A percentile compares a stretch with the other conserved stretches of the same genome.
phyloP scores from a whole-genome alignment of 768 basidiomycete genomes.

The Boletus coccyginus region DNA sequence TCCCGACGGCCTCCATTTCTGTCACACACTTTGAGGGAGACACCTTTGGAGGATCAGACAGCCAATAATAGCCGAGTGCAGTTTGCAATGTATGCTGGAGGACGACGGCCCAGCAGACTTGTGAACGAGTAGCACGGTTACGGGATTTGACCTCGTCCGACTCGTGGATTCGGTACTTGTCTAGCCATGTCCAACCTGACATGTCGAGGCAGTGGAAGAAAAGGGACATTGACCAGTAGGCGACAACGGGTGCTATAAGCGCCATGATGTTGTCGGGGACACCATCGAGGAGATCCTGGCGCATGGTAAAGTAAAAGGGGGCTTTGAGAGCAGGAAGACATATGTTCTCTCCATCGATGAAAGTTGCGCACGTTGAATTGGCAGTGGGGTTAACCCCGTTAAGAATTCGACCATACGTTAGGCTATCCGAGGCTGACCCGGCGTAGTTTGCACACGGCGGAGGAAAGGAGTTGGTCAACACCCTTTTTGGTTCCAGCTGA shows the following conservation, averaged over 20 bases:
- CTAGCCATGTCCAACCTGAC: conserved; percentile 73
- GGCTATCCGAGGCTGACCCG: background rate
- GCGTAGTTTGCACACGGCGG: background rate
- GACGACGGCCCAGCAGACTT: conserved; percentile 81
- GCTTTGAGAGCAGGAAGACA: conserved; percentile 34
- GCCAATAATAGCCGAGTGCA: conserved; percentile 62
- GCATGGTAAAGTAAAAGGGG: conserved; percentile 57
- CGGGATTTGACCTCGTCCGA: conserved; percentile 70
- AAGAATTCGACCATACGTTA: conserved; percentile 16
- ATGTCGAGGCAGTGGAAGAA: conserved; percentile 82
- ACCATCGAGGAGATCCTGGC: conserved; percentile 46
- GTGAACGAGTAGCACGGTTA: conserved; percentile 67
- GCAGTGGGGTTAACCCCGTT: conserved; percentile 16
- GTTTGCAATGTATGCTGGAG: conserved; percentile 89
- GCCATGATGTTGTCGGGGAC: conserved; percentile 73
- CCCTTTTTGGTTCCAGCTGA: too few species aligned
- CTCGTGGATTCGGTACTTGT: conserved; percentile 86
- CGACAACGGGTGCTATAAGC: conserved; percentile 69
- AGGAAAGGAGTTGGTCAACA: background rate
- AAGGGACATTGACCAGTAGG: conserved; percentile 81
- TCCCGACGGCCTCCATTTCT: conserved; percentile 41
- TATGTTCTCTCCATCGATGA: conserved; percentile 35
- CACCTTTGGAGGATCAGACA: conserved; percentile 43
- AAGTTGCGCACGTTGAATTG: conserved; percentile 37
- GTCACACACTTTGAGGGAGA: conserved; percentile 38